Percentiles rank a stretch among this genome's conserved stretches.
phyloP scores from a whole-genome alignment of 352 stramenopile species.

The Pythium vanterpoolii region DNA sequence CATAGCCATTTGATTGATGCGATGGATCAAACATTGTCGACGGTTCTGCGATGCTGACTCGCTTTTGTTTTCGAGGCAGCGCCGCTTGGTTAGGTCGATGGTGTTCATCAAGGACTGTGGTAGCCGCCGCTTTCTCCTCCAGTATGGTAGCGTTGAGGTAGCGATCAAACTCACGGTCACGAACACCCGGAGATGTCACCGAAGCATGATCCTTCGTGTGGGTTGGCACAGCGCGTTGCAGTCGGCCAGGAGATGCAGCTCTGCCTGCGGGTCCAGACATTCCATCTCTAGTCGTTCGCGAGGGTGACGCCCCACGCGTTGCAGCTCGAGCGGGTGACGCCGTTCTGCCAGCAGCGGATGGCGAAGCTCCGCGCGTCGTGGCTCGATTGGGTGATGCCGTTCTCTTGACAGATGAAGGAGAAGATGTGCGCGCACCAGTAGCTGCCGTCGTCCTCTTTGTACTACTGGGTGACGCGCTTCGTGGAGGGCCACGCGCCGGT shows the following conservation, averaged over 20 bases:
- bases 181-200: not conserved
- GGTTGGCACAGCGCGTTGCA: not conserved
- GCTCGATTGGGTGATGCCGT: not conserved
- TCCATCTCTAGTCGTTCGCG: not conserved
- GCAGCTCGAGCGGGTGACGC: not conserved
- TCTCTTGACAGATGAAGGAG: not conserved
- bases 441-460: not conserved
- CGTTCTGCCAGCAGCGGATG: not conserved
- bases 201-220: not conserved
- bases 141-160: not conserved
- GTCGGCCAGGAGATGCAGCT: not conserved
- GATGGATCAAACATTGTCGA: not conserved
- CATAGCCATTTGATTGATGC: not conserved
- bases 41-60: constrained; percentile 17
- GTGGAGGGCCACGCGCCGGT: not conserved
- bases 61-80: constrained; percentile 6
- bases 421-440: not conserved
- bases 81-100: not conserved
- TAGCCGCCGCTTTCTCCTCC: not conserved
- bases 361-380: not conserved
- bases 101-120: not conserved
- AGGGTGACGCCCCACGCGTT: not conserved
- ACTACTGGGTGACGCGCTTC: not conserved
- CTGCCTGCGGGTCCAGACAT: not conserved
- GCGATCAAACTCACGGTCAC: constrained; percentile 7